Evolutionary conservation across 2,329 filamentous ascomycete genomes (phyloP).

Genomic region (Colletotrichum navitas): DNA sequence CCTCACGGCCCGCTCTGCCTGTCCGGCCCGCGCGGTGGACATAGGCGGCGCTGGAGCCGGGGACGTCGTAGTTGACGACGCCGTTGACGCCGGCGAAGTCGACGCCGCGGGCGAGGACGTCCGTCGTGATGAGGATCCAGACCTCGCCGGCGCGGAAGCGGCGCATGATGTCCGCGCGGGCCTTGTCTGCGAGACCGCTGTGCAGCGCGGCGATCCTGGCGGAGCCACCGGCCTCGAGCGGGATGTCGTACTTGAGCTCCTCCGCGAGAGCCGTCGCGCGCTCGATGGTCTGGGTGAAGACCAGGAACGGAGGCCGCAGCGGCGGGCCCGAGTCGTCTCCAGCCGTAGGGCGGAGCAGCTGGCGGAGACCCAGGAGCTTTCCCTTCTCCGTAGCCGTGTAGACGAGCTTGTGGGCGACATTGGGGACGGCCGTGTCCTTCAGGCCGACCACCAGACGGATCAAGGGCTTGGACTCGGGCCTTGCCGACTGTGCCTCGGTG

Average conservation of each 20-base stretch:
- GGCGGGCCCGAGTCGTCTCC: conserved; percentile 66
- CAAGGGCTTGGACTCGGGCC: conserved; percentile 62
- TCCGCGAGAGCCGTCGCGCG: conserved; percentile 88
- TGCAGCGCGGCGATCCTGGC: conserved; percentile 91
- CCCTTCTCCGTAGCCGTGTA: conserved; percentile 95
- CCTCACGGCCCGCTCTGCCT: conserved; percentile 86
- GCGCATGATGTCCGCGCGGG: conserved; percentile 85
- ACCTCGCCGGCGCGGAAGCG: conserved; percentile 92
- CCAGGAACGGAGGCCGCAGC: conserved; percentile 88
- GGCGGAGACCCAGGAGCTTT: conserved; percentile 90
- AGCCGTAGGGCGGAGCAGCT: conserved; percentile 83
- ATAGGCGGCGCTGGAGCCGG: conserved; percentile 89
- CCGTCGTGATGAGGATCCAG: conserved; percentile 97
- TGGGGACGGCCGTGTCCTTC: conserved; percentile 95
- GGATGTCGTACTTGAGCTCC: conserved; percentile 95
- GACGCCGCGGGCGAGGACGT: conserved; percentile 90
- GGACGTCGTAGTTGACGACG: conserved; percentile 97
- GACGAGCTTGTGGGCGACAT: conserved; percentile 87
- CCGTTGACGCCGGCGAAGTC: conserved; percentile 97
- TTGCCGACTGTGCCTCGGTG: conserved; percentile 72
- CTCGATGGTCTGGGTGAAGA: conserved; percentile 97
- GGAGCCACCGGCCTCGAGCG: conserved; percentile 85
- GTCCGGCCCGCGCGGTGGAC: conserved; percentile 95
- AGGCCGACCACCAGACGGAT: conserved; percentile 93
- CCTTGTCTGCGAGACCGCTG: conserved; percentile 82